Base-by-base conservation (phyloP, 495 filamentous ascomycete species). In the Podospora sp. region DNA sequence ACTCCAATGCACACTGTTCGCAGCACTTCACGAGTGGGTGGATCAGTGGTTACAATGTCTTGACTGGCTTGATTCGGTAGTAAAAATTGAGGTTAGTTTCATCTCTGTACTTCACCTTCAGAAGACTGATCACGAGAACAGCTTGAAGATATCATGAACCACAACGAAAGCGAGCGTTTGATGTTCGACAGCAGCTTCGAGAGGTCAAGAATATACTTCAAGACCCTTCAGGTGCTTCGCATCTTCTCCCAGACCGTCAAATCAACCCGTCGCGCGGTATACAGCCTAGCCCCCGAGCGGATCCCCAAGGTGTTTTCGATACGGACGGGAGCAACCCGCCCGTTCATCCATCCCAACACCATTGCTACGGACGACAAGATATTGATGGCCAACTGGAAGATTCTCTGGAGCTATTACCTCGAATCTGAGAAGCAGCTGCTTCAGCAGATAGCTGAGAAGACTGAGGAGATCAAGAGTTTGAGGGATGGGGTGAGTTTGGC, bases 391-490 rank as follows among this genome's bases (percentile, higher is more conserved):
- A 68, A 68, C 67, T 68, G 67, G 67, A 51, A 57, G 6, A 57
- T 64, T 18, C 21, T 65, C 4, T 49, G 25, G 18, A 46, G 59
- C 5, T 60, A 46, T 8, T 58, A 53, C 2, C 6, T 25, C 1
- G 36, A 21, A 25, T 51, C 67, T 1, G 61, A 60, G 21, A 55
- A 46, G 6, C 26, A 55, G 16, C 21, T 68, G 8, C 21, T 61
- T 2, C 16, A 22, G n/a, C 55, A 46, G 6, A 61, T 68, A 8
- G 8, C 26, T 1, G 55, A 49, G 8, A 68, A 65, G 62, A 61
- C 55, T 0, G 67, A 65, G 33, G 67, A 68, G 49, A 61, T 68
- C 26, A 68, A 59, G 26, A 64, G 66, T 25, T 29, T 68, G 35
- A 22, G 66, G 12, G 66, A 68, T 24, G 66, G 61, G 52, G 60